Evolutionary conservation across 73 alveolate species (phyloP), one percentile per base, ranked within the genome.

Genomic region (Urostyla sp.): DNA sequence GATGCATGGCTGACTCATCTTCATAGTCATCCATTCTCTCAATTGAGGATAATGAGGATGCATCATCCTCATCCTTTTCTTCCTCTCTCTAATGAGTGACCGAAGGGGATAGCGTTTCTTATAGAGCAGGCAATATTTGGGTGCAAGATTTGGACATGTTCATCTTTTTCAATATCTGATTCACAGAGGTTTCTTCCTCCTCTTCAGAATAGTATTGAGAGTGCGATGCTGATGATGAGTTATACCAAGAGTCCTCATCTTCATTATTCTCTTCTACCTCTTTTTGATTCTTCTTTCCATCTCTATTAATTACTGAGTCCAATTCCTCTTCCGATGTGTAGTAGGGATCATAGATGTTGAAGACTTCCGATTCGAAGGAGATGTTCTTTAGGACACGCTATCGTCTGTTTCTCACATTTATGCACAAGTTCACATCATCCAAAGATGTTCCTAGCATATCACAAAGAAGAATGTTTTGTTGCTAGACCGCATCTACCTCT

Each of bases 311-410:
- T 16, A 63, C 79, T 10, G 61, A 38, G 31, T 18, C 35, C 21
- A 24, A 6, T 6, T 37, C 58, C 23, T 69, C 83, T 30, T 69
- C 23, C 4, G 76, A 50, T n/a, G 87, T 30, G 43, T 49, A 75
- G 21, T 35, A 56, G 3, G 87, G 87, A 24, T 75, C 87, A 40
- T 75, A 75, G 27, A 75, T 75, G 44, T 75, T 75, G 53, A 13
- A 45, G 43, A n/a, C 32, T 10, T 54, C 54, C 4, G 76, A 26
- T 36, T 75, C 79, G 43, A 75, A 75, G 0, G 87, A 75, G 35
- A 75, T 75, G 37, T 57, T 40, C 18, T 75, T 40, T 20, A 75
- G 52, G 0, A 75, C 69, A 34, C 40, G n/a, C 43, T 75, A 38
- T 18, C 78, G 32, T 55, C 87, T 75, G 2, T 73, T 52, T 23